These are phyloP conservation scores for Pontederia crassipes DNA, from an alignment of 176 grass and related monocot species.

Conservation along the genomic window DNA sequence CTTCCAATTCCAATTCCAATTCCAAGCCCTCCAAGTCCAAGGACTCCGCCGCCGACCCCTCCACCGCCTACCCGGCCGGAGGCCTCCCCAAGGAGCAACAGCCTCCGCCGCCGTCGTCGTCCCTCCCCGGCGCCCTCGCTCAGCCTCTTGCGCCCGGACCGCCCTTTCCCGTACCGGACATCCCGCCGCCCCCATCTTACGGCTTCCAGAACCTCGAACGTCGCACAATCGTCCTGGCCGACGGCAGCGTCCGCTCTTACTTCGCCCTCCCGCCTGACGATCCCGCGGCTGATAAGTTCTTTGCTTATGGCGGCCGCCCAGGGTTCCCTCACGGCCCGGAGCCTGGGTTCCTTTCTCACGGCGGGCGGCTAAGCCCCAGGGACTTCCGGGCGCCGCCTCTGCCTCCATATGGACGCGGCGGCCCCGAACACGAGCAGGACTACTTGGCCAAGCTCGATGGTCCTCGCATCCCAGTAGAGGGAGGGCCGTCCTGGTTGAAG, in stretches of 20 bases:
- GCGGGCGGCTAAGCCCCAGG: constrained; percentile 17
- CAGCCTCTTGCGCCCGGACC: constrained; percentile 11
- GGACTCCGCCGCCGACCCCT: not conserved
- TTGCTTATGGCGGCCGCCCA: constrained; percentile 2
- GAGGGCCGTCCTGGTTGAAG: constrained; percentile 20
- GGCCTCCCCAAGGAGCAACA: constrained; percentile 22
- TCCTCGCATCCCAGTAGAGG: constrained; percentile 8
- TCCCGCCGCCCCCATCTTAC: constrained; percentile 25
- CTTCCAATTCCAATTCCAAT: not conserved
- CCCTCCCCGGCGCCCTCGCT: constrained; percentile 14
- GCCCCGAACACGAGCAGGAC: constrained; percentile 9
- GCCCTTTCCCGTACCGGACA: not conserved
- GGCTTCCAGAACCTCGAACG: constrained; percentile 35
- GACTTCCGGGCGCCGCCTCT: constrained; percentile 13
- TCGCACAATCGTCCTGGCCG: constrained; percentile 51
- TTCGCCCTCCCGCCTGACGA: constrained; percentile 55
- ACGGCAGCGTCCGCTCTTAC: constrained; percentile 75
- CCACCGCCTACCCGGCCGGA: constrained; percentile 11
- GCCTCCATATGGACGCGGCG: constrained; percentile 12
- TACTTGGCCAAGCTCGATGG: constrained; percentile 17
- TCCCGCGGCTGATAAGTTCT: constrained; percentile 26
- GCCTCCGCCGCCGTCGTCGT: not conserved
- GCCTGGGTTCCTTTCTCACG: constrained; percentile 2
- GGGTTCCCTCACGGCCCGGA: constrained; percentile 21
- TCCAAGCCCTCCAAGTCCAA: constrained; percentile 19